phyloP scores from a whole-genome alignment of 495 filamentous ascomycete species.

The Penicillium simplicissimum region DNA sequence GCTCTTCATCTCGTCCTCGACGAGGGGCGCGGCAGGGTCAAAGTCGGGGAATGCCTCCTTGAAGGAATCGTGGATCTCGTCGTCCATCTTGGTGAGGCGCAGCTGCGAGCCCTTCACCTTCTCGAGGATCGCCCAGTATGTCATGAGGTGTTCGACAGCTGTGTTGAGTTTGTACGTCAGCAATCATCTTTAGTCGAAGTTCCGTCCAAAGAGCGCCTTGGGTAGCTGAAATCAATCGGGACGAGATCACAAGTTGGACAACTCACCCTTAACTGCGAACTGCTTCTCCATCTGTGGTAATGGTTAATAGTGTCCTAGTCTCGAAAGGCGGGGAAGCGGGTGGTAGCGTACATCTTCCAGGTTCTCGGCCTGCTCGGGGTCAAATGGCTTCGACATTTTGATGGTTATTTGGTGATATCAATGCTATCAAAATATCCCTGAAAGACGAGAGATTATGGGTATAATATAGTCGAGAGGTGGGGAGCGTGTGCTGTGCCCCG shows the following conservation, averaged over 20 bases:
- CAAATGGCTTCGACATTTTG: slow-evolving; percentile 55
- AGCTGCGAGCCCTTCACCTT: slow-evolving; percentile 81
- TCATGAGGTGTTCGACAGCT: slow-evolving; percentile 93
- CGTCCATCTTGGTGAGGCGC: slow-evolving; percentile 88
- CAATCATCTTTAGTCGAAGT: no score
- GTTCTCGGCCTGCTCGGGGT: slow-evolving; percentile 72
- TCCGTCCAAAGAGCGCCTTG: not conserved
- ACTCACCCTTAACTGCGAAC: slow-evolving; percentile 91
- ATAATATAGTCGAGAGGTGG: slow-evolving; percentile 2
- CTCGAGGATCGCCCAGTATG: slow-evolving; percentile 95
- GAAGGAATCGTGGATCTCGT: slow-evolving; percentile 91
- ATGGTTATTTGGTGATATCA: slow-evolving; percentile 5
- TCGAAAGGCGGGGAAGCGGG: not conserved
- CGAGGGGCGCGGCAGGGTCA: slow-evolving; percentile 72
- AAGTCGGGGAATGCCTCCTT: slow-evolving; percentile 88
- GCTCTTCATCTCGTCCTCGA: slow-evolving; percentile 97
- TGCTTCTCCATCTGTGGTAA: slow-evolving; percentile 90
- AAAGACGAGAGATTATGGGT: not conserved
- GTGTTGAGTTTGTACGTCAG: not conserved
- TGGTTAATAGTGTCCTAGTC: slow-evolving; percentile 27
- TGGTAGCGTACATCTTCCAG: slow-evolving; percentile 66
- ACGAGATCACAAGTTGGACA: not conserved
- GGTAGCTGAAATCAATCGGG: not conserved
- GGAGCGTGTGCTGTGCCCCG: slow-evolving; percentile 30
- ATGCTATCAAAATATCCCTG: not conserved